Base-by-base conservation (phyloP, 1,139 yeast species). In the Keqinozyma sinolaborantium region DNA sequence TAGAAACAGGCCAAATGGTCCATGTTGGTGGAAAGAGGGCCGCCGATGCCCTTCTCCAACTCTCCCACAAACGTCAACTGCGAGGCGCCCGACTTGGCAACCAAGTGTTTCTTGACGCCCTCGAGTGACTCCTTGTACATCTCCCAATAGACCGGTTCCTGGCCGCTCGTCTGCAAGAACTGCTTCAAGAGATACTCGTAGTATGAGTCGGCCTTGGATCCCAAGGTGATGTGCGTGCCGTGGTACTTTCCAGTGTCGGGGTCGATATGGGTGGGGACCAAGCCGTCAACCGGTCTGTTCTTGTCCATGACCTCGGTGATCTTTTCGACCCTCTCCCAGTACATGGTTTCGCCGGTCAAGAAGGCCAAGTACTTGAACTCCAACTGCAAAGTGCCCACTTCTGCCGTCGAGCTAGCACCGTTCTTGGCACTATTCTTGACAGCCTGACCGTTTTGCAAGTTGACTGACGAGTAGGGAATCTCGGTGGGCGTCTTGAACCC, bases 1-100 rank as follows among this genome's bases (percentile, higher is more conserved):
- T 86, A 79, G 60, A 87, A 88, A 56, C 97, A 90, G 14, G 87
- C 97, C 42, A 87, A 66, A 58, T 90, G 97, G 53, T 90, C 97
- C 96, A 90, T 87, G 54, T 87, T 88, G 13, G 79, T 64, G n/a
- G 83, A 76, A 5, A 82, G 57, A 2, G 64, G 60, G 0, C 81
- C 80, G 10, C 56, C 60, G 13, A 86, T 50, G 6, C 97, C 97
- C 21, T 58, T 47, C 16, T 83, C 86, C 32, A 78, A 70, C 56
- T 90, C 97, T 9, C 95, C 96, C 39, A 90, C 70, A 50, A 69
- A 90, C 0, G 83, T 72, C 26, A 83, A 64, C 2, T 73, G 73
- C 42, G 61, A 74, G 5, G 95, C 95, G 25, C 56, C 53, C 1
- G 95, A 79, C 34, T 73, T 62, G 15, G 69, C 62, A 9, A 83